Evolutionary conservation across 805 yeast genomes (phyloP).

Genomic region (Candida odintsovae): DNA sequence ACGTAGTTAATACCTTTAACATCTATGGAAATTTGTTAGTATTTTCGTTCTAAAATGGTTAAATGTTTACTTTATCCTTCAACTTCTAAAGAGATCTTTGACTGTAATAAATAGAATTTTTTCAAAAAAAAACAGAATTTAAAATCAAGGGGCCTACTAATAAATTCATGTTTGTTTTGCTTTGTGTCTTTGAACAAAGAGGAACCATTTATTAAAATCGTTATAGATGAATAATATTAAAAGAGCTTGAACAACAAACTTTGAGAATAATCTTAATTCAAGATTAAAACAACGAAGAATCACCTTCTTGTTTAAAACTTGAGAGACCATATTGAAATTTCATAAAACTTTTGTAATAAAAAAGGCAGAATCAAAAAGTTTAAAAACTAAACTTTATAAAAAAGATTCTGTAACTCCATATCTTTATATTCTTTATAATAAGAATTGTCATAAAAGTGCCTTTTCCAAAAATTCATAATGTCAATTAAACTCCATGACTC

Average conservation of each 20-base stretch:
- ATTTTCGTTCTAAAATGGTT: slow-evolving; percentile 2
- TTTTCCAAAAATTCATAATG: background rate
- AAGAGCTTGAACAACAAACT: background rate
- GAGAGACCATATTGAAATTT: background rate
- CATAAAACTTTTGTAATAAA: background rate
- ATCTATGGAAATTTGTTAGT: slow-evolving; percentile 46
- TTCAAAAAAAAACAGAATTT: background rate
- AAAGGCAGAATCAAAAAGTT: background rate
- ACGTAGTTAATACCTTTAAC: slow-evolving; percentile 96
- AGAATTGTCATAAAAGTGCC: background rate
- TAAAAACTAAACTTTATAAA: background rate
- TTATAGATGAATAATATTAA: background rate
- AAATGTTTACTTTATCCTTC: background rate
- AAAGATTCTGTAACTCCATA: background rate
- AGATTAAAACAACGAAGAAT: background rate
- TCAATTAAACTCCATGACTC: background rate
- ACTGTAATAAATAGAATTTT: too few species aligned
- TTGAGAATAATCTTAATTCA: background rate
- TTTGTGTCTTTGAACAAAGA: background rate
- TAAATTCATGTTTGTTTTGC: background rate
- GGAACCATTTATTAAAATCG: background rate
- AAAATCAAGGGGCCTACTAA: background rate
- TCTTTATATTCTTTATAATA: background rate
- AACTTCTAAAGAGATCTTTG: background rate
- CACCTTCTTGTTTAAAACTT: background rate